These are phyloP conservation scores for Solanum pinnatisectum DNA, from an alignment of 257 asterid genomes.

Conservation along the genomic window DNA sequence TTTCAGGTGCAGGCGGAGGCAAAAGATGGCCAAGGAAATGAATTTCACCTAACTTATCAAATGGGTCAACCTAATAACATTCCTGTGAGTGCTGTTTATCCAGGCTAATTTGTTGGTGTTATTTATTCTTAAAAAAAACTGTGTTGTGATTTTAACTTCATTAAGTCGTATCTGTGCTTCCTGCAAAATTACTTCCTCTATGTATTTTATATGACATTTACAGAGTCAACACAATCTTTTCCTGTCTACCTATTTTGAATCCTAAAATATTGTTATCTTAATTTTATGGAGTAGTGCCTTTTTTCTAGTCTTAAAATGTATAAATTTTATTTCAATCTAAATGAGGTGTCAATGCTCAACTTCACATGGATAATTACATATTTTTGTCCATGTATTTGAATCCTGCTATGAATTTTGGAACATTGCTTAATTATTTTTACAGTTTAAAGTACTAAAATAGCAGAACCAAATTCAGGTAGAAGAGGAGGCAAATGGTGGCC, in stretches of 20 bases:
- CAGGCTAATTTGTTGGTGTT: background rate
- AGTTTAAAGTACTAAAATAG: background rate
- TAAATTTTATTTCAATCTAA: background rate
- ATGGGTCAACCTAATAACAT: constrained; percentile 4
- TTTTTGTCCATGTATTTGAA: background rate
- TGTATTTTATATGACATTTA: no score
- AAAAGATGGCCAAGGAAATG: background rate
- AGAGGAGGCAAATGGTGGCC: background rate
- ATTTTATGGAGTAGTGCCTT: background rate
- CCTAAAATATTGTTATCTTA: background rate
- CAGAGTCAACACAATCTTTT: background rate
- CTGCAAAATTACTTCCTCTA: background rate
- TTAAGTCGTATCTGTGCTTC: background rate
- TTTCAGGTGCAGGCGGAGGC: background rate
- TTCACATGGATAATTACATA: background rate
- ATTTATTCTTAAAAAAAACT: background rate
- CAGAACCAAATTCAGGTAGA: background rate
- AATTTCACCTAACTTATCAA: background rate
- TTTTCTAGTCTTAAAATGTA: background rate
- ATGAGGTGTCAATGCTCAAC: background rate
- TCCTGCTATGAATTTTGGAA: background rate
- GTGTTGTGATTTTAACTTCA: background rate
- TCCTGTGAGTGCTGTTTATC: background rate
- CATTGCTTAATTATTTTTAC: background rate
- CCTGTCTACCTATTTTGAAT: background rate